phyloP scores from a whole-genome alignment of 2,329 filamentous ascomycete genomes.

The Apiospora arundinis region DNA sequence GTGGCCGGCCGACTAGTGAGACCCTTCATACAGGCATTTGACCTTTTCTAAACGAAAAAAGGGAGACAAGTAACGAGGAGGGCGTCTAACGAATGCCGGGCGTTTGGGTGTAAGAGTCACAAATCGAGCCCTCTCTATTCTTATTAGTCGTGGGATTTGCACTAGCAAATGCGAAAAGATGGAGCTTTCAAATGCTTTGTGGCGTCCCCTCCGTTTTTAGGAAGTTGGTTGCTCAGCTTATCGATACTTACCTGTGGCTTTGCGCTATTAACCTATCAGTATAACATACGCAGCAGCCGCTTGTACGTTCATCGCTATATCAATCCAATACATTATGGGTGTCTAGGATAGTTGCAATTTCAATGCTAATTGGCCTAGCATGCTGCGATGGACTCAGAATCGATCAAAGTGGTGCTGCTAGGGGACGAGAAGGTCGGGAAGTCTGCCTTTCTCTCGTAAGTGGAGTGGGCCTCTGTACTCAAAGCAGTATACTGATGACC shows the following conservation, averaged over 20 bases:
- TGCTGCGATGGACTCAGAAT: slow-evolving; percentile 52
- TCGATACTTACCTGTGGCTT: slow-evolving; percentile 6
- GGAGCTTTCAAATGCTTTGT: not conserved
- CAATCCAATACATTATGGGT: no score
- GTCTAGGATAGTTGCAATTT: no score
- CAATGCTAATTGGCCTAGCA: not conserved
- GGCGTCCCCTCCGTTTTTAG: not conserved
- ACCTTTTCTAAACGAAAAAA: not conserved
- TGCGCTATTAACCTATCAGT: not conserved
- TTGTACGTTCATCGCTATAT: not conserved
- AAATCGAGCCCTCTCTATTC: not conserved
- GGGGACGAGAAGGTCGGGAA: slow-evolving; percentile 67
- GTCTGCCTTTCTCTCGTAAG: slow-evolving; percentile 67
- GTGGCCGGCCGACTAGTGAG: slow-evolving; percentile 29
- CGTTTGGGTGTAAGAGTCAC: slow-evolving; percentile 8
- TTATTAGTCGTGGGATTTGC: slow-evolving; percentile 1
- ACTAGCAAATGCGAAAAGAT: slow-evolving; percentile 12
- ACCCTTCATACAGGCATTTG: slow-evolving; percentile 34
- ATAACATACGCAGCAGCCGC: slow-evolving; percentile 27
- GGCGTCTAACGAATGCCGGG: not conserved
- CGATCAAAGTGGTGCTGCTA: slow-evolving; percentile 61
- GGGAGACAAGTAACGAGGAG: not conserved
- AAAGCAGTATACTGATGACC: slow-evolving; percentile 8
- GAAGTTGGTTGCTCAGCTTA: not conserved
- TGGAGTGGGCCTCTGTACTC: slow-evolving; percentile 29